phyloP scores from a whole-genome alignment of 305 asterid genomes.

The Petunia hybrid region DNA sequence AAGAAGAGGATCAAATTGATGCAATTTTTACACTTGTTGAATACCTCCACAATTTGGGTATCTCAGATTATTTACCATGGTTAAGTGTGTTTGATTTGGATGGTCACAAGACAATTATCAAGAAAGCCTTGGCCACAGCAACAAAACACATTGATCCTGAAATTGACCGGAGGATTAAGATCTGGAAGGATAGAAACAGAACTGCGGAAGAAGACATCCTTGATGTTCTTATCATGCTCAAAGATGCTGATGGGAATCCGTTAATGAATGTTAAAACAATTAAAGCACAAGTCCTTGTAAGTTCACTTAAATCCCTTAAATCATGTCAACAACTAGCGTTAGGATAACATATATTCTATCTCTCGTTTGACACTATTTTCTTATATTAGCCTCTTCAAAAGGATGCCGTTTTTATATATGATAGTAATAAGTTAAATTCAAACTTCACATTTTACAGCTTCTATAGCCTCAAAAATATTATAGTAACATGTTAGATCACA shows the following conservation, averaged over 20 bases:
- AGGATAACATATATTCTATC: too few relatives aligned
- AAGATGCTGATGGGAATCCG: slow-evolving; percentile 20
- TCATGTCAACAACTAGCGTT: neutral
- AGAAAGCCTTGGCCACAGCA: neutral
- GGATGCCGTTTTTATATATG: too few relatives aligned
- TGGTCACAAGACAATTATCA: slow-evolving; percentile 28
- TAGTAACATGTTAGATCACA: too few relatives aligned
- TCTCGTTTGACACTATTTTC: too few relatives aligned
- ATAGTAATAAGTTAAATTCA: too few relatives aligned
- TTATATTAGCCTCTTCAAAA: too few relatives aligned
- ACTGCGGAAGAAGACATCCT: slow-evolving; percentile 29
- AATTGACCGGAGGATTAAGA: slow-evolving; percentile 32
- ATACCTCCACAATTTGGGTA: neutral
- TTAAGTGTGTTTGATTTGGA: slow-evolving; percentile 23
- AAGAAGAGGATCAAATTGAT: slow-evolving; percentile 20
- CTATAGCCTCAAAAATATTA: too few relatives aligned
- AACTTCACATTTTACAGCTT: too few relatives aligned
- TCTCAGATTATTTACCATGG: slow-evolving; percentile 31
- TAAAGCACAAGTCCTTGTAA: slow-evolving; percentile 26
- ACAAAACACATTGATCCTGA: slow-evolving; percentile 18
- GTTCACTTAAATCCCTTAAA: neutral
- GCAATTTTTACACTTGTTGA: slow-evolving; percentile 30
- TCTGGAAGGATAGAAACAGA: slow-evolving; percentile 28
- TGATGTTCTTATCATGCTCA: slow-evolving; percentile 36
- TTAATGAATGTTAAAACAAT: slow-evolving; percentile 25